phyloP scores from a whole-genome alignment of 371 early-diverging fungal species.

The Saksenaea vasiformis region DNA sequence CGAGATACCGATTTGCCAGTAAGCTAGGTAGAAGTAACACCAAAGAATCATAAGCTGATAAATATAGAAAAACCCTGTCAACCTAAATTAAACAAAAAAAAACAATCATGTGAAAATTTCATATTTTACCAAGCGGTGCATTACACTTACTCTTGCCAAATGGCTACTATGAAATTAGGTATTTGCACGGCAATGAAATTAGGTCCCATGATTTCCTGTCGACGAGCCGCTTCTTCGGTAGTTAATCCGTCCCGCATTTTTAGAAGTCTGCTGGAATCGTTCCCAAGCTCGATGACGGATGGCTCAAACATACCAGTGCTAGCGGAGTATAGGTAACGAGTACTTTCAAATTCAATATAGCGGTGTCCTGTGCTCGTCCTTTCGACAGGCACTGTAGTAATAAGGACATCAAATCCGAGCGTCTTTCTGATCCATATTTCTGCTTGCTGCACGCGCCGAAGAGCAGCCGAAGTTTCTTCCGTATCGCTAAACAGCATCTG shows the following conservation, averaged over 20 bases:
- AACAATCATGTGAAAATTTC: background rate
- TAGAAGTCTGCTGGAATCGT: conserved; percentile 39
- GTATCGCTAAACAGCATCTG: conserved; percentile 47
- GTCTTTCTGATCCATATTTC: conserved; percentile 6
- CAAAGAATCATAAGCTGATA: conserved; percentile 73
- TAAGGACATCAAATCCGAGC: conserved; percentile 17
- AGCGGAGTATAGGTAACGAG: conserved; percentile 62
- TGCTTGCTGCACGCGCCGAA: background rate
- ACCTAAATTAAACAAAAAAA: conserved; percentile 28
- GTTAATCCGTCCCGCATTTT: conserved; percentile 47
- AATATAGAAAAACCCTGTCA: conserved; percentile 73
- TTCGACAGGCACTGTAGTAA: conserved; percentile 39
- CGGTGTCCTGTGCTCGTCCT: conserved; percentile 34
- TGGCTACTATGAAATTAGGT: conserved; percentile 47
- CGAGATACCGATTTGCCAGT: conserved; percentile 72
- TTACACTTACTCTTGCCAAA: conserved; percentile 56
- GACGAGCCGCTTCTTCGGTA: conserved; percentile 35
- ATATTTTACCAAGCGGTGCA: background rate
- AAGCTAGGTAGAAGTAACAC: conserved; percentile 69
- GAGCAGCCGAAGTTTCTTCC: conserved; percentile 3
- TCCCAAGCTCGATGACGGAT: conserved; percentile 43
- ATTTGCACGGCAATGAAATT: conserved; percentile 67
- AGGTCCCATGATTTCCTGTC: conserved; percentile 60
- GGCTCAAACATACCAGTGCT: conserved; percentile 44
- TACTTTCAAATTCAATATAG: conserved; percentile 72